Conservation (phyloP, 1,284 basidiomycete genomes). For the Ustilago cynodontis region DNA sequence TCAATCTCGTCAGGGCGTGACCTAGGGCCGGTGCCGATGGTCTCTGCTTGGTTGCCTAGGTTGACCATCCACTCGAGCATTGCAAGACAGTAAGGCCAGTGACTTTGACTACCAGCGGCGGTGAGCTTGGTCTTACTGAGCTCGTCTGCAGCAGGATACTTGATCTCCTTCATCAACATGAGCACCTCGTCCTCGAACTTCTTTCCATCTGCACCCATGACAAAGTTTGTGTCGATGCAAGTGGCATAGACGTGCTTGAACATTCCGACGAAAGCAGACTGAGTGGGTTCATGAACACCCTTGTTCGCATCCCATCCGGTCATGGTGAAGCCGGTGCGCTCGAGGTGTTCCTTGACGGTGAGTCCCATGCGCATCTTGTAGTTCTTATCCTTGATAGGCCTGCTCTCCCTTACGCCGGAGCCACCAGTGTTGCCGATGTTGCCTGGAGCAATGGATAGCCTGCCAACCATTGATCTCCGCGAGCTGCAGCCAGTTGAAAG, state of each 20-base stretch:
- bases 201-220: conserved; percentile 59
- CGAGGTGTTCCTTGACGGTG: conserved; percentile 58
- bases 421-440: conserved; percentile 45
- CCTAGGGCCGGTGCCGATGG: conserved; percentile 58
- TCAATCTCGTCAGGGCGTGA: conserved; percentile 59
- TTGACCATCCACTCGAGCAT: conserved; percentile 69
- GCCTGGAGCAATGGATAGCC: conserved; percentile 54
- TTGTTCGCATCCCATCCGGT: conserved; percentile 58
- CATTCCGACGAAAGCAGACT: conserved; percentile 64
- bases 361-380: conserved; percentile 63
- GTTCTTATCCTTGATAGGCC: conserved; percentile 57
- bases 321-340: conserved; percentile 63
- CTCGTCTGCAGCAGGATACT: conserved; percentile 66
- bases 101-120: conserved; percentile 65
- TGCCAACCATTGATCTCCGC: conserved; percentile 45
- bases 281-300: conserved; percentile 66
- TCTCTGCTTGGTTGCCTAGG: conserved; percentile 49
- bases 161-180: conserved; percentile 64
- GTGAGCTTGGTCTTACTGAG: conserved; percentile 68
- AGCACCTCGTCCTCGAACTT: conserved; percentile 68
- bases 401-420: conserved; percentile 41
- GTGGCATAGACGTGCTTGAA: conserved; percentile 66
- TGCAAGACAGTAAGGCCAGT: conserved; percentile 67
- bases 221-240: conserved; percentile 63
- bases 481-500: conserved; percentile 13